Conservation (phyloP, 179 eudicot species). For the Heliamphora pulchella region DNA sequence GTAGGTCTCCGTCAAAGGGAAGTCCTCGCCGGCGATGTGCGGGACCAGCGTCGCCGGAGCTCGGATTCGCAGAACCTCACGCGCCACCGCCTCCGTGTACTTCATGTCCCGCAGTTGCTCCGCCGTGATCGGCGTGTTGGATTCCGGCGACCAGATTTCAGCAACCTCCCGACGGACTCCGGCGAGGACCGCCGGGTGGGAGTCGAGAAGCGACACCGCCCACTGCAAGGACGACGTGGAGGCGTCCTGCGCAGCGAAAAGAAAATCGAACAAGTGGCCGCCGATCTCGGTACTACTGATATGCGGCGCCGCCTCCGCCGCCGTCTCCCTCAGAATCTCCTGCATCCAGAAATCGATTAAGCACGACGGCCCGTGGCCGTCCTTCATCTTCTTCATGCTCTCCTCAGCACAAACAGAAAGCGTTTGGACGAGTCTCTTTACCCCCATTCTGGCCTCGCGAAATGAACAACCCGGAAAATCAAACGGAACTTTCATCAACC, state of each 20-base stretch:
- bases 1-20: conserved; percentile 40
- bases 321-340: conserved; percentile 38
- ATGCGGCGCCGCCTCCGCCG: conserved; percentile 33
- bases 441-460: conserved; percentile 59
- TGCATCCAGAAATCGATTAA: conserved; percentile 78
- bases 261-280: conserved; percentile 61
- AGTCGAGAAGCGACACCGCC: conserved; percentile 65
- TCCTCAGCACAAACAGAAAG: conserved; percentile 43
- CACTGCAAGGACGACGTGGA: conserved; percentile 76
- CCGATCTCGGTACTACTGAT: conserved; percentile 38
- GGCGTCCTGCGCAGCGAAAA: conserved; percentile 85
- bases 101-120: conserved; percentile 53
- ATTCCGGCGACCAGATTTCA: conserved; percentile 42
- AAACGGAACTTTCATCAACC: conserved; percentile 57
- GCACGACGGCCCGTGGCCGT: conserved; percentile 47
- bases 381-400: conserved; percentile 40
- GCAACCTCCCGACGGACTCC: conserved; percentile 49
- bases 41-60: conserved; percentile 83
- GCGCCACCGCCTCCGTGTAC: conserved; percentile 81
- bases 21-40: conserved; percentile 60
- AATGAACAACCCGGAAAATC: conserved; percentile 74
- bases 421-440: conserved; percentile 39
- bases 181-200: conserved; percentile 52
- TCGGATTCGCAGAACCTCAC: conserved; percentile 56
- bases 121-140: conserved; percentile 30